phyloP scores from a whole-genome alignment of 129 eudicot genomes.

The Saposhnikovia divaricata region DNA sequence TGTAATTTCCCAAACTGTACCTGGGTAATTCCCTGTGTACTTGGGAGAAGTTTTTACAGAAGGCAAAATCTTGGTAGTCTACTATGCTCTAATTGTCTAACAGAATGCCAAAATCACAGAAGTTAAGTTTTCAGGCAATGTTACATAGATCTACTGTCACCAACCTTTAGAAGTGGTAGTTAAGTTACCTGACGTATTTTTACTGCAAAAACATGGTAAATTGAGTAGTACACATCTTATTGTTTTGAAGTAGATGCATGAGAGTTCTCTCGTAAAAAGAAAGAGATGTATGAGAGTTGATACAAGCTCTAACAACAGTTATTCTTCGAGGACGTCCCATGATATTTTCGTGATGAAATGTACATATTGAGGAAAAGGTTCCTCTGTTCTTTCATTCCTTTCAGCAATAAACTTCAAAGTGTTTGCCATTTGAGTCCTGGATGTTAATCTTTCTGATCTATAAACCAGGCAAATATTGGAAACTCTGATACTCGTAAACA shows the following conservation, averaged over 20 bases:
- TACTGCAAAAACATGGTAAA: neutral
- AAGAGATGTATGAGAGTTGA: neutral
- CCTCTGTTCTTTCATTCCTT: neutral
- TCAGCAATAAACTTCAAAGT: neutral
- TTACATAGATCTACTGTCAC: neutral
- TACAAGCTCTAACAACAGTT: neutral
- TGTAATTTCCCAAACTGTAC: neutral
- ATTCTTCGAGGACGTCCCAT: neutral
- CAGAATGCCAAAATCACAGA: neutral
- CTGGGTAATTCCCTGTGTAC: neutral
- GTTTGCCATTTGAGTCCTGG: neutral
- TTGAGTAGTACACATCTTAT: neutral
- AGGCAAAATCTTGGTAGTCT: too few relatives aligned
- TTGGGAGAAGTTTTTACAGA: neutral
- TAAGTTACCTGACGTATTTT: neutral
- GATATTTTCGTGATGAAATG: neutral
- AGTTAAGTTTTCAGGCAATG: neutral
- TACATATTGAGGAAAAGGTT: neutral
- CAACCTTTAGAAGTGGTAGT: neutral
- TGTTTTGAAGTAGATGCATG: neutral
- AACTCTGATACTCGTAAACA: constrained; percentile 30
- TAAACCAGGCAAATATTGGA: constrained; percentile 39
- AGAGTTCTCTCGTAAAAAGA: neutral
- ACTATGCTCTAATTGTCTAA: neutral
- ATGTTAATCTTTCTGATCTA: neutral